A percentile compares a stretch with the other conserved stretches of the same genome.
phyloP scores from a whole-genome alignment of 2,329 filamentous ascomycete genomes.

The Bipolaris gigantea region DNA sequence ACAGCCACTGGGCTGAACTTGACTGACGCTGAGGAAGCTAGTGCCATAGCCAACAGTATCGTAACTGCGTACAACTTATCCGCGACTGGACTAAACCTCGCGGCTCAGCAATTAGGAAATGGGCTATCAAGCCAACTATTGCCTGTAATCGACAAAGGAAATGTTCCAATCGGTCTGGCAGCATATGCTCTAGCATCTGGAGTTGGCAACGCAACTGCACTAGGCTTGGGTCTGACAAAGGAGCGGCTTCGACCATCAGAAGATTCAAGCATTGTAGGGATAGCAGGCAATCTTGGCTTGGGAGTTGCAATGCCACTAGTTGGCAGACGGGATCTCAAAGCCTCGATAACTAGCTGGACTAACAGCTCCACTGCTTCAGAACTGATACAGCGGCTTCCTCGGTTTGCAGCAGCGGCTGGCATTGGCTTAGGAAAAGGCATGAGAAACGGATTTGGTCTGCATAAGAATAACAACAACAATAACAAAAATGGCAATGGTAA shows the following conservation, averaged over 20 bases:
- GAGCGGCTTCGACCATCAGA: conserved; percentile 21
- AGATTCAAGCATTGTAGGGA: conserved; percentile 19
- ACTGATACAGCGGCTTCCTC: conserved; percentile 24
- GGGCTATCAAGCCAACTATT: conserved; percentile 28
- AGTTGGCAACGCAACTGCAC: conserved; percentile 32
- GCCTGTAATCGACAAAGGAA: conserved; percentile 12
- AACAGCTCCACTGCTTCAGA: conserved; percentile 1
- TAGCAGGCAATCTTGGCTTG: conserved; percentile 35
- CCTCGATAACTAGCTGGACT: conserved; percentile 17
- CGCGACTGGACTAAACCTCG: conserved; percentile 29
- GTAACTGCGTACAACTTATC: conserved; percentile 24
- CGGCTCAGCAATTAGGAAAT: conserved; percentile 31
- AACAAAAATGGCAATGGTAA: too few relatives aligned
- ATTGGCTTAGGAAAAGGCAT: conserved; percentile 33
- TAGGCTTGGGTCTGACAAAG: conserved; percentile 29
- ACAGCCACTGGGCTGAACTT: conserved; percentile 31
- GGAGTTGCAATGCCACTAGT: conserved; percentile 30
- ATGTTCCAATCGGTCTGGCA: conserved; percentile 19
- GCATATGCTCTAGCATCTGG: conserved; percentile 33
- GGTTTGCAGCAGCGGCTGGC: conserved; percentile 32
- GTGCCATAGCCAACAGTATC: conserved; percentile 22
- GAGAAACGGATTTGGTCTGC: conserved; percentile 26
- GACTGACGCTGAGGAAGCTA: conserved; percentile 19
- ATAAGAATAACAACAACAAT: neutral
- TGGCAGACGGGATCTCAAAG: conserved; percentile 25